phyloP scores from a whole-genome alignment of 768 basidiomycete genomes.

The Agrocybe pediades region DNA sequence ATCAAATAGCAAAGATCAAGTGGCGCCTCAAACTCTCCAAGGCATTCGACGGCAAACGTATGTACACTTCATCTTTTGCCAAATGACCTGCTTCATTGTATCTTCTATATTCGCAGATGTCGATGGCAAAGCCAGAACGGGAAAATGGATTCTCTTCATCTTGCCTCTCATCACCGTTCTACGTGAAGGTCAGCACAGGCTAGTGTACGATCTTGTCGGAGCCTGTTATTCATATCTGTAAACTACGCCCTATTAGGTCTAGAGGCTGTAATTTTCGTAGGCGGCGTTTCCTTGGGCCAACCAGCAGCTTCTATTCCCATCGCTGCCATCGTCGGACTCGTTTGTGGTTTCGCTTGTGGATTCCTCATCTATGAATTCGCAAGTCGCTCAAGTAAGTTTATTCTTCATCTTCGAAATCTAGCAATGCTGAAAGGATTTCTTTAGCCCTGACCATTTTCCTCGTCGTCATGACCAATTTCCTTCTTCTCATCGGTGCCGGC shows the following conservation, averaged over 20 bases:
- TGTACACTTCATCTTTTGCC: slow-evolving; percentile 10
- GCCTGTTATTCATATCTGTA: not conserved
- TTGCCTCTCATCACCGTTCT: slow-evolving; percentile 91
- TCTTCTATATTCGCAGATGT: slow-evolving; percentile 33
- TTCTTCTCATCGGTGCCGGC: slow-evolving; percentile 93
- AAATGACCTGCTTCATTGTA: not conserved
- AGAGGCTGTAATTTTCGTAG: slow-evolving; percentile 92
- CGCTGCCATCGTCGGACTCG: slow-evolving; percentile 82
- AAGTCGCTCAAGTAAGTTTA: slow-evolving; percentile 61
- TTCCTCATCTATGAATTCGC: slow-evolving; percentile 81
- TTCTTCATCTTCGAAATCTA: not conserved
- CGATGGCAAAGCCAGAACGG: slow-evolving; percentile 50
- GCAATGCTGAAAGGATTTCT: not conserved
- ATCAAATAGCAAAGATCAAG: slow-evolving; percentile 70
- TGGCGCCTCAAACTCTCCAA: slow-evolving; percentile 89
- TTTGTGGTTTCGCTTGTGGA: slow-evolving; percentile 76
- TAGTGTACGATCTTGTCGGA: not conserved
- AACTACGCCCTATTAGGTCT: slow-evolving; percentile 45
- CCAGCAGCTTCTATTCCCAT: slow-evolving; percentile 86
- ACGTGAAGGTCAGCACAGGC: slow-evolving; percentile 66
- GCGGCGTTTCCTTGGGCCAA: slow-evolving; percentile 87
- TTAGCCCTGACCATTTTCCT: slow-evolving; percentile 89
- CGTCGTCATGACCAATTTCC: slow-evolving; percentile 86
- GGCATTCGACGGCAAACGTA: slow-evolving; percentile 69
- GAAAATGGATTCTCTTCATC: slow-evolving; percentile 88